A percentile compares a stretch with the other conserved stretches of the same genome.
Conservation (phyloP, 108 stramenopile species). For the Seminavis robusta region DNA sequence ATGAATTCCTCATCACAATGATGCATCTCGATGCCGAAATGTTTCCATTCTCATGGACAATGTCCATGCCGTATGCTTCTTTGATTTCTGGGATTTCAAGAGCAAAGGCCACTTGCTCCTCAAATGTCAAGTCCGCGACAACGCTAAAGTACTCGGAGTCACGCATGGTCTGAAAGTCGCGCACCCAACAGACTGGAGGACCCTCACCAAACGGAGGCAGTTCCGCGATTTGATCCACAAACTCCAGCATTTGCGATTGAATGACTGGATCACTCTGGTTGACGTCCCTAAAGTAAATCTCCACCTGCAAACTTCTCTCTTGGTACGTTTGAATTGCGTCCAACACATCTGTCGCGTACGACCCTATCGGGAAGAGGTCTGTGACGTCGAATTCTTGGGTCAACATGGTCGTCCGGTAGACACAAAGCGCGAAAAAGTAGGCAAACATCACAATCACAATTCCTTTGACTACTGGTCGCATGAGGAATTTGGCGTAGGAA, state of each 20-base stretch:
- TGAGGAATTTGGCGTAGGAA: conserved; percentile 9
- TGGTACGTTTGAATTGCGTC: too few species aligned
- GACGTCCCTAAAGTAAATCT: conserved; percentile 21
- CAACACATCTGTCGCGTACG: neutral
- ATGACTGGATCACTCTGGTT: conserved; percentile 11
- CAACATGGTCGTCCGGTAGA: conserved; percentile 13
- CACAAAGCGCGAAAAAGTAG: conserved; percentile 8
- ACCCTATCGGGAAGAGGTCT: conserved; percentile 19
- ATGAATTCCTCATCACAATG: conserved; percentile 12
- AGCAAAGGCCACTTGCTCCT: conserved; percentile 15
- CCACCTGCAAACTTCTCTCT: too few species aligned
- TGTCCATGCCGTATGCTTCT: conserved; percentile 7
- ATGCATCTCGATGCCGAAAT: conserved; percentile 7
- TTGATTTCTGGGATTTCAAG: conserved; percentile 8
- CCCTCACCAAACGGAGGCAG: too few species aligned
- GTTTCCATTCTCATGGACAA: conserved; percentile 11
- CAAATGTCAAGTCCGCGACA: conserved; percentile 6
- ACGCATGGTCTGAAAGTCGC: too few species aligned
- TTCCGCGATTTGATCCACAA: conserved; percentile 14
- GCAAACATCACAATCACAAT: conserved; percentile 15
- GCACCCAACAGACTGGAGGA: too few species aligned
- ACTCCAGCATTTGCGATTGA: conserved; percentile 21
- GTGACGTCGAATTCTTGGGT: conserved; percentile 12
- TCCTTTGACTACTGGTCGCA: conserved; percentile 17
- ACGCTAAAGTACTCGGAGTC: too few species aligned